Evolutionary conservation across 805 yeast genomes (phyloP), one percentile per base, ranked within the genome.

Genomic region (Vanderwaltozyma verrucispora): DNA sequence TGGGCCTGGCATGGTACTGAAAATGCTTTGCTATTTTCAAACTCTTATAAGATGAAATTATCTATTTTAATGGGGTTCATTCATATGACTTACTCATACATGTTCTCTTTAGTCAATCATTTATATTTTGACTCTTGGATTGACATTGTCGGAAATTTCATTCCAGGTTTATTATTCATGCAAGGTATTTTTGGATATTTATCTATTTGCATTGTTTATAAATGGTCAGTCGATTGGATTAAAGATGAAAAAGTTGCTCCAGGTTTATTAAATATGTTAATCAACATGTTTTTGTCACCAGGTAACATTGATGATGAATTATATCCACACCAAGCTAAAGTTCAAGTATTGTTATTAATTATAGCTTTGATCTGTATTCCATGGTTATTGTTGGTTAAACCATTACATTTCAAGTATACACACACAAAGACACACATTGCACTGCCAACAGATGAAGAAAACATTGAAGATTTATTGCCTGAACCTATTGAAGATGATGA

Each of bases 1-100:
- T 72, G 75, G 59, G 75, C 73, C 13, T 80, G 88, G 88, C 88
- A 80, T 53, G 86, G 86, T n/a, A 63, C 86, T 24, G 88, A 80
- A 42, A 80, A 80, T 52, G 77, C 74, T 24, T 62, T 80, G 39
- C 57, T 80, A 35, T 80, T 80, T 54, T 65, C 82, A 23, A 80
- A 80, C 53, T 80, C 87, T 0, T 79, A 77, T 59, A 80, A 80
- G 57, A 80, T 80, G 88, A 80, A 80, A 48, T 60, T 80, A 40
- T 80, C 87, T 1, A 75, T 80, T 42, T 62, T 80, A 40, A 77
- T 80, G 82, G 88, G 88, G 19, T 80, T 74, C 53, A 62, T 71
- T 32, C 88, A 80, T 55, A 80, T 80, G 88, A 66, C 77, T 17
- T 80, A 80, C 53, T 78, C 86, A 1, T 75, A 72, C 51, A 60